Evolutionary conservation across 176 grass and related monocot species (phyloP).

Genomic region (Ensete glaucum): DNA sequence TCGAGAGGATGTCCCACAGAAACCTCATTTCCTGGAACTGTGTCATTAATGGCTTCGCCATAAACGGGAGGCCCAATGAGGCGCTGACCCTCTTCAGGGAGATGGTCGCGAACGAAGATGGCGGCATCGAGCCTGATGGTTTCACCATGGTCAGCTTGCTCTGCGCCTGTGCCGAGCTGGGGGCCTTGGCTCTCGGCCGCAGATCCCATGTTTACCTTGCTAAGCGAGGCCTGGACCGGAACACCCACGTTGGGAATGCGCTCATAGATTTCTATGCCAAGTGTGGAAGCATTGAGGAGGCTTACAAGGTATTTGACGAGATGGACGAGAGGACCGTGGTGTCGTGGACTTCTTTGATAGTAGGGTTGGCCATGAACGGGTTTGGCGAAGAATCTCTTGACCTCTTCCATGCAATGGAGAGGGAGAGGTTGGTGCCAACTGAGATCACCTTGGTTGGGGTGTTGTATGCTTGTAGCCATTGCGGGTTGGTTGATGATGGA

Average conservation of each 20-base stretch:
- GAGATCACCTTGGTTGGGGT: conserved; percentile 84
- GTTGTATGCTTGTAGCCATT: conserved; percentile 84
- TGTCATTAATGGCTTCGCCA: conserved; percentile 55
- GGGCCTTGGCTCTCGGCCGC: conserved; percentile 42
- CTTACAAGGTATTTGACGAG: conserved; percentile 53
- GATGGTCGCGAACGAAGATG: conserved; percentile 25
- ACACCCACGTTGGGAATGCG: conserved; percentile 53
- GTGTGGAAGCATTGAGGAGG: conserved; percentile 39
- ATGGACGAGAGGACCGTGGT: conserved; percentile 50
- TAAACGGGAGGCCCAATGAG: conserved; percentile 65
- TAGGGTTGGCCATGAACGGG: conserved; percentile 65
- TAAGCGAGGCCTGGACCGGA: conserved; percentile 42
- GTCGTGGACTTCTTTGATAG: conserved; percentile 62
- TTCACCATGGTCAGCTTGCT: conserved; percentile 76
- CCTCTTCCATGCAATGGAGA: conserved; percentile 56
- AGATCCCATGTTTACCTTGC: conserved; percentile 44
- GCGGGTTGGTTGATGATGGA: conserved; percentile 62
- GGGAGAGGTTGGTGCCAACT: conserved; percentile 42
- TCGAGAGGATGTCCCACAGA: conserved; percentile 49
- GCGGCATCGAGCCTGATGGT: conserved; percentile 31
- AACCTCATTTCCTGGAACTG: conserved; percentile 81
- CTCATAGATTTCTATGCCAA: conserved; percentile 75
- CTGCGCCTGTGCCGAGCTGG: conserved; percentile 50
- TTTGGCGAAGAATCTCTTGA: conserved; percentile 60
- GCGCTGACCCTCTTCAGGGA: conserved; percentile 56